Evolutionary conservation across 176 grass and related monocot species (phyloP).

Genomic region (Ensete ventricosum): DNA sequence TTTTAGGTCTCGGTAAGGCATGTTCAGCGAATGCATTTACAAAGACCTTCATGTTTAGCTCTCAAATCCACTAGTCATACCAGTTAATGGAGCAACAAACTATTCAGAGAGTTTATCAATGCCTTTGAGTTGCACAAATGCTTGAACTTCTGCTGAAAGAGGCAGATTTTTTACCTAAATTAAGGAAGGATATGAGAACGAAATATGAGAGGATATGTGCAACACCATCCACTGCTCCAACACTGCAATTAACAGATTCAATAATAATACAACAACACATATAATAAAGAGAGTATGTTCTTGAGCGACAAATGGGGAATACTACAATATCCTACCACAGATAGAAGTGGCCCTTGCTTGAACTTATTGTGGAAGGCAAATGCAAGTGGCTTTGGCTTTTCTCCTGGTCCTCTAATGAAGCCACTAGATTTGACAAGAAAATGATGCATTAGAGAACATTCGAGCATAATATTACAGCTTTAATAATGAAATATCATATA

Average conservation of each 20-base stretch:
- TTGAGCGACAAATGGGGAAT: too few species aligned
- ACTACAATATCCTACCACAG: constrained; percentile 49
- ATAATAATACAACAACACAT: background rate
- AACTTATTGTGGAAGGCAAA: constrained; percentile 96
- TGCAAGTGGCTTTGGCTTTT: constrained; percentile 62
- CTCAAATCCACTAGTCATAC: too few species aligned
- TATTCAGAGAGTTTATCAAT: too few species aligned
- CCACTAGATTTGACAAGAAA: constrained; percentile 44
- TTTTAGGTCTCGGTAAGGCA: too few species aligned
- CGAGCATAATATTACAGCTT: background rate
- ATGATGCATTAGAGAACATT: constrained; percentile 4
- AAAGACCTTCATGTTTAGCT: too few species aligned
- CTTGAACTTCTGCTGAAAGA: background rate
- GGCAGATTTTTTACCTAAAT: constrained; percentile 17
- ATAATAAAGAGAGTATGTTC: background rate
- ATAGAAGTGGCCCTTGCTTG: constrained; percentile 77
- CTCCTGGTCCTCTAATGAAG: constrained; percentile 92
- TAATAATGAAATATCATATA: background rate
- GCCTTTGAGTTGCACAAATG: too few species aligned
- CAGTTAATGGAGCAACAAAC: too few species aligned
- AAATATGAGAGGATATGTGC: constrained; percentile 87
- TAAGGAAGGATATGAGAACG: constrained; percentile 36
- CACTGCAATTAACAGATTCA: constrained; percentile 42
- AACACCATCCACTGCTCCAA: constrained; percentile 89
- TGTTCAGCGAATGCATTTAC: too few species aligned